Base-by-base conservation (phyloP, 2,329 filamentous ascomycete genomes). In the Alternaria sp. region DNA sequence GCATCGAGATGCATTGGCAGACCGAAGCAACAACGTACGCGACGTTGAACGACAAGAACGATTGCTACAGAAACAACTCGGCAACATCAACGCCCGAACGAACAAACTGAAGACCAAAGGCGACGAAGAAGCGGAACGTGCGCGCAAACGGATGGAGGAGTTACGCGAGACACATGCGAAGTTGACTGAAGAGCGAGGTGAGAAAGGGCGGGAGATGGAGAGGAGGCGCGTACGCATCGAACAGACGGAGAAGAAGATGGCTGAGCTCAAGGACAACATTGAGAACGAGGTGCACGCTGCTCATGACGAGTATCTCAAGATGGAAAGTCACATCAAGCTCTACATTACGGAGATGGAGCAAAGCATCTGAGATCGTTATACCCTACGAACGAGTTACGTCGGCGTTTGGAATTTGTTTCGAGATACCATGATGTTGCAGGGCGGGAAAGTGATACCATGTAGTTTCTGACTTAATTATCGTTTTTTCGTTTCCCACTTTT, bases 331-430 rank as follows among this genome's bases (percentile, higher is more conserved):
- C 78, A 96, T 99, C 80, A 95, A 94, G 82, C 85, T 98, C 66
- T 99, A 99, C 84, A 97, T 99, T 76, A 97, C 92, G 5, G 96
- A 99, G 85, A 97, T 99, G 94, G 96, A 98, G 82, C 94, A 97
- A 82, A 91, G 90, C 55, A 79, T 79, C 18, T 77, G 55, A 61
- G n/a, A 2, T 14, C 3, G 47, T 47, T 53, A 46, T 25, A 20
- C 11, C 18, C 23, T 49, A 30, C 21, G 25, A 47, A 53, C 46
- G 45, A 54, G 37, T 65, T 18, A 65, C 51, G 65, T 57, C 30
- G 64, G 61, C 45, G 66, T 64, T 66, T 60, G 45, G 51, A 33
- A 23, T 44, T n/a, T 62, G 41, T 33, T 47, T 46, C 23, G 15
- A 58, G 50, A 60, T 60, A 60, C 58, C 49, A 46, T 43, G 33